A percentile compares a stretch with the other conserved stretches of the same genome.
These are phyloP conservation scores for Triticum urartu DNA, from an alignment of 176 grass and related monocot species.

Conservation along the genomic window DNA sequence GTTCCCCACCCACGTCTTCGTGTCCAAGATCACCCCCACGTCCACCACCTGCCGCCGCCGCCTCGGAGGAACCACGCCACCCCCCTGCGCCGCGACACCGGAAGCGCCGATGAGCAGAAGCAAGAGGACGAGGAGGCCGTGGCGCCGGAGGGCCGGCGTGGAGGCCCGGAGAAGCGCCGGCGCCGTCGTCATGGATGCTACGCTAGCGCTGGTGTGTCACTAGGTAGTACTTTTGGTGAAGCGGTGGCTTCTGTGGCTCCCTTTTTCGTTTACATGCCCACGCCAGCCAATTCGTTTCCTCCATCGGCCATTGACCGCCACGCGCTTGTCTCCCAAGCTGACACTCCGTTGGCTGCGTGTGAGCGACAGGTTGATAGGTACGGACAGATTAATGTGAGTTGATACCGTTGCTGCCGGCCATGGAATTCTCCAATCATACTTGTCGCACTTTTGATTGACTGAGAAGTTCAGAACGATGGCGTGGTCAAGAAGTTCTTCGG, in stretches of 20 bases:
- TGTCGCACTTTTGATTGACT: not conserved
- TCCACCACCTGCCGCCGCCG: constrained; percentile 32
- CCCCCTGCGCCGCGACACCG: not conserved
- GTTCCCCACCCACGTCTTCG: constrained; percentile 44
- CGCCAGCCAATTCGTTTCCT: not conserved
- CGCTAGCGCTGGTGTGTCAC: not conserved
- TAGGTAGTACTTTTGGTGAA: not conserved
- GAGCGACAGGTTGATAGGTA: not conserved
- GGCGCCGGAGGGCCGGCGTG: not conserved
- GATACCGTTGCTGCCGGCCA: not conserved
- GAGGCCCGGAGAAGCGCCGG: not conserved
- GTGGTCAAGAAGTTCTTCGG: not conserved
- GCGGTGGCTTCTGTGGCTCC: not conserved
- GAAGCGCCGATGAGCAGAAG: not conserved
- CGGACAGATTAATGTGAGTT: not conserved
- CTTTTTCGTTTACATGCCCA: not conserved
- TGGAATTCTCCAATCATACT: not conserved
- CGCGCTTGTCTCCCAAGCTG: not conserved
- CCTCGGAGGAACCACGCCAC: not conserved
- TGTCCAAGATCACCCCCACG: constrained; percentile 72
- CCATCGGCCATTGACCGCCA: not conserved
- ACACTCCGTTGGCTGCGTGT: not conserved
- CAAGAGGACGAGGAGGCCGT: not conserved
- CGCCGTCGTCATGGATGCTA: constrained; percentile 18
- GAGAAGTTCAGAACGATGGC: not conserved